Base-by-base conservation (phyloP, 768 basidiomycete genomes). In the Hygrophorus pudorinus region DNA sequence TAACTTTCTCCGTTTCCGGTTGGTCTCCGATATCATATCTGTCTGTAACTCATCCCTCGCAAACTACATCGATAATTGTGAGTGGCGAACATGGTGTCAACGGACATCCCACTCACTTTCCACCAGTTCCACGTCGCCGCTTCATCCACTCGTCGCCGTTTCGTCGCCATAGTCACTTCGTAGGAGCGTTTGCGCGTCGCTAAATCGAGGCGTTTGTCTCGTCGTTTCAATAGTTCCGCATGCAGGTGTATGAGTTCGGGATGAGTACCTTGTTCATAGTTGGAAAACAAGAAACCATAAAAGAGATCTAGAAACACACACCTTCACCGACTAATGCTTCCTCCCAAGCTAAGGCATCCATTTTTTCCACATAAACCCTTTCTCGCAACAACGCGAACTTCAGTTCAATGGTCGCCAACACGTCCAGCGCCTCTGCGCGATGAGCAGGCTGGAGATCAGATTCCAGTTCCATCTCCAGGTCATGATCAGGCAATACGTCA, bases 281-380 rank as follows among this genome's bases (percentile, higher is more conserved):
- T 37, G 48, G 40, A 44, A 13, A 17, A 24, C 29, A 46, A 11
- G 45, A 13, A 24, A 42, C 30, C 34, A 32, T 36, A 40, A 46
- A 44, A 29, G 35, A 40, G 4, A 13, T 21, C 16, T 5, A 40
- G 27, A 39, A 41, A 18, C 16, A 66, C 79, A 53, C 52, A 91
- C 92, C 86, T 34, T 81, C 75, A 21, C 75, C 68, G 17, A 98
- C 72, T 53, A 92, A 67, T 11, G 75, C 65, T 56, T 97, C 91
- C 61, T 98, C 94, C 77, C 81, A 84, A 28, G 86, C 83, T 6
- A 94, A 66, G 3, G 77, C 79, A 32, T 91, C 86, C 89, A 97
- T 91, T 59, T 92, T 86, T 65, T 98, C 94, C 14, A 97, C 71
- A 59, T 93, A 97, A 12, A 97, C 70, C 40, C 79, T 71, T 59